Percentiles rank a stretch among this genome's conserved stretches.
phyloP scores from a whole-genome alignment of 441 rosid species.

The Gossypium trilobum region DNA sequence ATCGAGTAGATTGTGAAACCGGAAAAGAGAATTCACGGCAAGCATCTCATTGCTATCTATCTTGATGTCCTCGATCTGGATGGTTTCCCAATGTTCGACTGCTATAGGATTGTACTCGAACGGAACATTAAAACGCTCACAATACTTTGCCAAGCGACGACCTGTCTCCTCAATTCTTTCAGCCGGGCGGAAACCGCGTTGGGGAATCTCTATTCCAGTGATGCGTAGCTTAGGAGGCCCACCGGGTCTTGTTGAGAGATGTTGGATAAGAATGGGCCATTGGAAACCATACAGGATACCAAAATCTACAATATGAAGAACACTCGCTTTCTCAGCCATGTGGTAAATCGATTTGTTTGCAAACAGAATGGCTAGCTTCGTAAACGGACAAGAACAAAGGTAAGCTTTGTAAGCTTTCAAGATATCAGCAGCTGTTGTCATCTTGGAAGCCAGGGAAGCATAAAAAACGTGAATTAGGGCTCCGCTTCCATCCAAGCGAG shows the following conservation, averaged over 20 bases:
- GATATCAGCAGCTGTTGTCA: conserved; percentile 42
- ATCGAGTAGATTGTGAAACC: conserved; percentile 49
- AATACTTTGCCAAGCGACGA: conserved; percentile 50
- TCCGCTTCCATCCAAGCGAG: conserved; percentile 54
- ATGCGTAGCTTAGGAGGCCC: conserved; percentile 56
- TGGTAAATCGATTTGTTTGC: conserved; percentile 37
- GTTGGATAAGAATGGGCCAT: conserved; percentile 70
- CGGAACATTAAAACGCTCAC: conserved; percentile 51
- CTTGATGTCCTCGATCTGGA: conserved; percentile 47
- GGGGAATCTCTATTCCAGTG: conserved; percentile 76
- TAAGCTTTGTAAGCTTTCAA: conserved; percentile 54
- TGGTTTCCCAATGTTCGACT: conserved; percentile 52
- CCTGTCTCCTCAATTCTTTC: conserved; percentile 63
- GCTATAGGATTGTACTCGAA: conserved; percentile 62
- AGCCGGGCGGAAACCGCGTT: conserved; percentile 49
- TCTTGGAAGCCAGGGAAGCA: conserved; percentile 24
- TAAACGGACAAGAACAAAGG: conserved; percentile 45
- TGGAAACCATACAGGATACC: conserved; percentile 71
- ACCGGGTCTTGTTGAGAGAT: conserved; percentile 25
- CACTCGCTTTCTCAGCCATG: conserved; percentile 38
- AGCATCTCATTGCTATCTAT: conserved; percentile 43
- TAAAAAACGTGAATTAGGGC: conserved; percentile 26
- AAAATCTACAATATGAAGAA: conserved; percentile 65
- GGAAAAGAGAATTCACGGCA: conserved; percentile 44
- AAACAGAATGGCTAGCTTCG: conserved; percentile 40